Conservation (phyloP, 116 monocot species). For the Zostera marina region DNA sequence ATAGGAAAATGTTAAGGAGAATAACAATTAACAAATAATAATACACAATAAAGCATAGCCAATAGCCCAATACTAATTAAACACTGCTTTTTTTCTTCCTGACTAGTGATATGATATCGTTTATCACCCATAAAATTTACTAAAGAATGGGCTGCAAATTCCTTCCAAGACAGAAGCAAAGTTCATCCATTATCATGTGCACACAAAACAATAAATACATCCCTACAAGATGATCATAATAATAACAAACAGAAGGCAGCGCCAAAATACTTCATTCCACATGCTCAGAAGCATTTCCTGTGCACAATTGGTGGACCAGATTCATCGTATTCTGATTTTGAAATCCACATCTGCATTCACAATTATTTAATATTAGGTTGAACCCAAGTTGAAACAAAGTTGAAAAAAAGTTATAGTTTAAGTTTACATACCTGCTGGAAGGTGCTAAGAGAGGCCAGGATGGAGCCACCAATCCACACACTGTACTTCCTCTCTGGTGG, state of each 20-base stretch:
- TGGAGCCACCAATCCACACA: slow-evolving; percentile 23
- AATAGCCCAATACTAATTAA: not conserved
- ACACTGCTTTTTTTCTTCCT: not conserved
- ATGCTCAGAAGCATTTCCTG: slow-evolving; percentile 14
- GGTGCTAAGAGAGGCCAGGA: slow-evolving; percentile 19
- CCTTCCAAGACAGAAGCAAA: not conserved
- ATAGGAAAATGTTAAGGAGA: too few species aligned
- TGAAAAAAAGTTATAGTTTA: not conserved
- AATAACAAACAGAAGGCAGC: too few species aligned
- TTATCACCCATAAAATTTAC: not conserved
- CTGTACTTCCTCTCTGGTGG: slow-evolving; percentile 21
- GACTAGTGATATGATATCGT: not conserved
- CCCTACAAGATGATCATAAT: not conserved
- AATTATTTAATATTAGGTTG: not conserved
- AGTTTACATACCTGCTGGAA: slow-evolving; percentile 15
- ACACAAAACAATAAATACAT: not conserved
- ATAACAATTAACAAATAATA: too few species aligned
- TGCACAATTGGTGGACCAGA: slow-evolving; percentile 20
- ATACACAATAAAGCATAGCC: too few species aligned
- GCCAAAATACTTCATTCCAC: slow-evolving; percentile 12
- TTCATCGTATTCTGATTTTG: slow-evolving; percentile 17
- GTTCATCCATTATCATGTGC: not conserved
- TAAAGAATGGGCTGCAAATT: not conserved
- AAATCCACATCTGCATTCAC: slow-evolving; percentile 17
- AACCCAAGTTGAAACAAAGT: not conserved